A percentile compares a stretch with the other conserved stretches of the same genome.
These are phyloP conservation scores for Fusarium duplospermum DNA, from an alignment of 2,329 filamentous ascomycete genomes.

Conservation along the genomic window DNA sequence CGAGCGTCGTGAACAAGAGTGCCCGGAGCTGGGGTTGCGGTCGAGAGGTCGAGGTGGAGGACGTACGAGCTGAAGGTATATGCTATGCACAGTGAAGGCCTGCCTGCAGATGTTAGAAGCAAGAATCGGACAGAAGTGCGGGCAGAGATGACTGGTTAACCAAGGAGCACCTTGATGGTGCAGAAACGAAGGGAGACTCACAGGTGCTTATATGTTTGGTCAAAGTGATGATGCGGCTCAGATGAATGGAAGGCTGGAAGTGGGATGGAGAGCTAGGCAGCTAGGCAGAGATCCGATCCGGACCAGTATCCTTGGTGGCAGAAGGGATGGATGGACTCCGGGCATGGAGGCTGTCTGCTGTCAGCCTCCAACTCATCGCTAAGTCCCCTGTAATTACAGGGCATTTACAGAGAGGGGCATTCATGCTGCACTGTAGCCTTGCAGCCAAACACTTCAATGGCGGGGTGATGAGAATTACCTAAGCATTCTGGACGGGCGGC, in stretches of 20 bases:
- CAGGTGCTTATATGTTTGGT: slow-evolving; percentile 5
- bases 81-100: slow-evolving; percentile 6
- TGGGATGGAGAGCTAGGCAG: slow-evolving; percentile 31
- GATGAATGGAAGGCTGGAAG: slow-evolving; percentile 19
- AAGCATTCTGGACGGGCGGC: not conserved
- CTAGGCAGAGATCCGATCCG: slow-evolving; percentile 15
- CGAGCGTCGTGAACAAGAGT: not conserved
- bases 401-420: slow-evolving; percentile 8
- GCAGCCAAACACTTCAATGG: not conserved
- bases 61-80: slow-evolving; percentile 24
- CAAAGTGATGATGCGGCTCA: slow-evolving; percentile 35
- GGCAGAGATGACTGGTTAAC: not conserved
- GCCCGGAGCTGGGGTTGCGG: slow-evolving; percentile 6
- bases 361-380: not conserved
- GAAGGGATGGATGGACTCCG: too few relatives aligned
- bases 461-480: slow-evolving; percentile 6
- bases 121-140: not conserved
- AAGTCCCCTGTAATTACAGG: slow-evolving; percentile 11
- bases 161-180: slow-evolving; percentile 34
- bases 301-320: not conserved
- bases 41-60: slow-evolving; percentile 15
- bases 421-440: not conserved
- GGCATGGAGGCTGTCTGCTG: not conserved
- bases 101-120: slow-evolving; percentile 15
- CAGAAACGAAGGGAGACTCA: slow-evolving; percentile 2